phyloP scores from a whole-genome alignment of 768 basidiomycete species.

The Lactarius sanguifluus region DNA sequence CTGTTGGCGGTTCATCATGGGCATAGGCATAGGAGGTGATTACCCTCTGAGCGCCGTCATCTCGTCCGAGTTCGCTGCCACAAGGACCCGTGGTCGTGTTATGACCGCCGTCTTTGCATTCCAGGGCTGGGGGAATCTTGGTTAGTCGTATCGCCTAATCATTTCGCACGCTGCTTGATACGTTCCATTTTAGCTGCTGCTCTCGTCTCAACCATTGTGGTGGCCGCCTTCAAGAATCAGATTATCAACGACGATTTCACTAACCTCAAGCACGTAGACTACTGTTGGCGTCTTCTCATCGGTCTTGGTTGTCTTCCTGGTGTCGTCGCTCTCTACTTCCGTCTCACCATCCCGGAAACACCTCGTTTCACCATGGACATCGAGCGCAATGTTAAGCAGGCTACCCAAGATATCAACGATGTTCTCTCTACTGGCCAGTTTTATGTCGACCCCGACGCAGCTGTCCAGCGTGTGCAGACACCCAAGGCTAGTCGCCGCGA shows the following conservation, averaged over 20 bases:
- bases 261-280: conserved; percentile 57
- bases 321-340: conserved; percentile 83
- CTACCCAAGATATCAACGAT: conserved; percentile 67
- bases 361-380: conserved; percentile 93
- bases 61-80: conserved; percentile 84
- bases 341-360: conserved; percentile 89
- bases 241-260: conserved; percentile 48
- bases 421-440: conserved; percentile 54
- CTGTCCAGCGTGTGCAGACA: conserved; percentile 58
- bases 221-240: conserved; percentile 63
- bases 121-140: conserved; percentile 87
- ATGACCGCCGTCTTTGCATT: conserved; percentile 87
- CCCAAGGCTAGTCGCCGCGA: conserved; percentile 70
- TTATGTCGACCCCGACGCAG: conserved; percentile 53
- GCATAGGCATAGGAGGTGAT: conserved; percentile 85
- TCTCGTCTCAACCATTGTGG: conserved; percentile 62
- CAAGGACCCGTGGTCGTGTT: conserved; percentile 73
- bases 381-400: conserved; percentile 78
- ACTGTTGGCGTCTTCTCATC: conserved; percentile 84
- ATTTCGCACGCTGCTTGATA: background rate
- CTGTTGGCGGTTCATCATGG: conserved; percentile 83
- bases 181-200: conserved; percentile 49
- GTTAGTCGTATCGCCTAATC: conserved; percentile 40
- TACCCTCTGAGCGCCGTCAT: conserved; percentile 86
- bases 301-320: conserved; percentile 86